Conservation (phyloP, 176 grass and related monocot species). For the Avena insularis region DNA sequence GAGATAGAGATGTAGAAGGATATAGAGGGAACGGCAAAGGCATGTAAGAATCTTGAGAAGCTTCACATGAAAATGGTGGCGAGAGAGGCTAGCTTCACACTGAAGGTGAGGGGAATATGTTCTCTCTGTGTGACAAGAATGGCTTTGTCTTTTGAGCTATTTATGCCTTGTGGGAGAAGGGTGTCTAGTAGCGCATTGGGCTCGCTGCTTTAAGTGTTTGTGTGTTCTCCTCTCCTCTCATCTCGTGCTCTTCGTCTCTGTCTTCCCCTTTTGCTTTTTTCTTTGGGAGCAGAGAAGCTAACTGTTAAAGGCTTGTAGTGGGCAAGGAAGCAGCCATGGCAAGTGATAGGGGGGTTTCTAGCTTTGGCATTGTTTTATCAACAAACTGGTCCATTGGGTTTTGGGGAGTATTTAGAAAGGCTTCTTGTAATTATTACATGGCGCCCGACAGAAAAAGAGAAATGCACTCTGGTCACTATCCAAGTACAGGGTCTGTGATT, state of each 20-base stretch:
- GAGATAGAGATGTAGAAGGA: not conserved
- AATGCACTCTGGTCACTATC: slow-evolving; percentile 50
- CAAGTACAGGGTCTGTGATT: slow-evolving; percentile 35
- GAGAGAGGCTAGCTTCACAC: slow-evolving; percentile 59
- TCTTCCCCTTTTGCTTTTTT: slow-evolving; percentile 46
- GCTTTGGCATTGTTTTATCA: slow-evolving; percentile 39
- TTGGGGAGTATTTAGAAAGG: not conserved
- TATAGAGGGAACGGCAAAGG: slow-evolving; percentile 45
- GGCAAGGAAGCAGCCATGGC: slow-evolving; percentile 50
- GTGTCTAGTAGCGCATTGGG: slow-evolving; percentile 37
- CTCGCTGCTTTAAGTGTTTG: slow-evolving; percentile 27
- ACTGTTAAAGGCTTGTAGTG: slow-evolving; percentile 51
- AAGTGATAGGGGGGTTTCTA: slow-evolving; percentile 38
- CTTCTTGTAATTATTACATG: slow-evolving; percentile 23
- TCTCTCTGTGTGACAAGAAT: slow-evolving; percentile 40
- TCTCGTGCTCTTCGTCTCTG: not conserved
- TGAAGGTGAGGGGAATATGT: slow-evolving; percentile 68
- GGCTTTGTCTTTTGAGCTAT: slow-evolving; percentile 62
- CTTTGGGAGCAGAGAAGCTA: slow-evolving; percentile 55
- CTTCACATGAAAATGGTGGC: slow-evolving; percentile 68
- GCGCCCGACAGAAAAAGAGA: slow-evolving; percentile 44
- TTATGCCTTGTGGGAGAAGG: slow-evolving; percentile 74
- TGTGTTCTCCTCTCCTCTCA: slow-evolving; percentile 15
- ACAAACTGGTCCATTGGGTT: slow-evolving; percentile 7
- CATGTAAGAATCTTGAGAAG: slow-evolving; percentile 79